Conservation (phyloP, 2,329 filamentous ascomycete species). For the Trichoderma pleuroti region DNA sequence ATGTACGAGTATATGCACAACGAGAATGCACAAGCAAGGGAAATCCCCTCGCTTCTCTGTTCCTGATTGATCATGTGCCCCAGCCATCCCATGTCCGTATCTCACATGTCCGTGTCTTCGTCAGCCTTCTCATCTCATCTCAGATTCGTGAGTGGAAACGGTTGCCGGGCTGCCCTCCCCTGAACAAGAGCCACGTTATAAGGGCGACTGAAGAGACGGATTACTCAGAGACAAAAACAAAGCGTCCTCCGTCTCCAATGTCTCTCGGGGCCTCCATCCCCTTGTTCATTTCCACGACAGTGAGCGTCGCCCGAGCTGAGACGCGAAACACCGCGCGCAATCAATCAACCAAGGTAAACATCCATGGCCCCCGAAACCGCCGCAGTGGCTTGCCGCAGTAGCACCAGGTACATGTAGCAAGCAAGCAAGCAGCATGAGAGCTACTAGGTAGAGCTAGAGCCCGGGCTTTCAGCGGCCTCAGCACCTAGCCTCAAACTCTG, state of each 20-base stretch:
- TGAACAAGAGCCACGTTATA: neutral
- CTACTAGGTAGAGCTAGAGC: neutral
- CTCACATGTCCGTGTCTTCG: neutral
- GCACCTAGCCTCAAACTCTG: neutral
- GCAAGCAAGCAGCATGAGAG: neutral
- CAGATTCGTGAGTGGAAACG: conserved; percentile 2
- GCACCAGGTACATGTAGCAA: neutral
- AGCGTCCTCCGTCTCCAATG: neutral
- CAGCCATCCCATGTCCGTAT: neutral
- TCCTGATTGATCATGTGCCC: neutral
- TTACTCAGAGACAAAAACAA: conserved; percentile 1
- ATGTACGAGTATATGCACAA: neutral
- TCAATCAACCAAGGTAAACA: neutral
- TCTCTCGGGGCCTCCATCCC: neutral
- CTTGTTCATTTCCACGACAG: neutral
- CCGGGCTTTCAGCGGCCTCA: neutral
- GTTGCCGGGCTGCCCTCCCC: conserved; percentile 4
- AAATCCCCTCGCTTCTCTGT: neutral
- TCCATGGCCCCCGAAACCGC: neutral
- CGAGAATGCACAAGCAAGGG: neutral
- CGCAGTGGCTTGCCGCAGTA: neutral
- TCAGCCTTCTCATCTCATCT: neutral
- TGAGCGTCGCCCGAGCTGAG: neutral
- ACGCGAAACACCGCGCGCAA: neutral
- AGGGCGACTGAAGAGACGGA: neutral